Base-by-base conservation (phyloP, 1,284 basidiomycete genomes). In the Heterobasidion irregulare region DNA sequence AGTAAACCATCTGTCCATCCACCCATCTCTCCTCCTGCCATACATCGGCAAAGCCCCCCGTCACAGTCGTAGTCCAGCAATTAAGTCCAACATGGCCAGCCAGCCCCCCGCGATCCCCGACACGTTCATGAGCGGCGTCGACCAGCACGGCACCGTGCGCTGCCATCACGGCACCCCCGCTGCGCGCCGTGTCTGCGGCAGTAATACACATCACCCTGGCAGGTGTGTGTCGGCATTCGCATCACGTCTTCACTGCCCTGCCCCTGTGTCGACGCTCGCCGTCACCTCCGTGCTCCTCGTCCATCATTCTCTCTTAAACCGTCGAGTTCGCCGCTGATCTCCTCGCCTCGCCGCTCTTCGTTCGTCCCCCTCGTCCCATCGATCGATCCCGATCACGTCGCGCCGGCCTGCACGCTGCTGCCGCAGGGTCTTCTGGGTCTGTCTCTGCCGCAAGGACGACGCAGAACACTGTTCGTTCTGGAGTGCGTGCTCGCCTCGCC, bases 91-190 rank as follows among this genome's bases (percentile, higher is more conserved):
- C 3, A 32, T 35, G 33, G n/a, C 12, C 26, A n/a, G 12, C 36
- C 16, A 35, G 50, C 33, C 43, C 7, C 48, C 15, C 19, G 9
- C 32, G 12, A 50, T 43, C 52, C 38, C 35, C 45, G 5, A 60
- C 10, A 62, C 63, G 26, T 26, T 12, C 50, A 59, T 61, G 0
- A 62, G 61, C 0, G 60, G 59, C 47, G 54, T 66, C 3, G 62
- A 63, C 2, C 13, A 48, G 18, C 60, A 72, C 19, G 67, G 67
- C 16, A 9, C 63, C 18, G 61, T 72, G 2, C 60, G 63, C 26
- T 75, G 75, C 55, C 16, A 45, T 0, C 67, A 71, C 45, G 59
- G 59, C 18, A 57, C 67, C 15, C 57, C 47, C 2, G 72, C 66
- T 6, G 49, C 50, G 1, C 58, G 50, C 12, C 43, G 56, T 38